Evolutionary conservation across 805 yeast genomes (phyloP).

Genomic region (Blastobotrys terrestris): DNA sequence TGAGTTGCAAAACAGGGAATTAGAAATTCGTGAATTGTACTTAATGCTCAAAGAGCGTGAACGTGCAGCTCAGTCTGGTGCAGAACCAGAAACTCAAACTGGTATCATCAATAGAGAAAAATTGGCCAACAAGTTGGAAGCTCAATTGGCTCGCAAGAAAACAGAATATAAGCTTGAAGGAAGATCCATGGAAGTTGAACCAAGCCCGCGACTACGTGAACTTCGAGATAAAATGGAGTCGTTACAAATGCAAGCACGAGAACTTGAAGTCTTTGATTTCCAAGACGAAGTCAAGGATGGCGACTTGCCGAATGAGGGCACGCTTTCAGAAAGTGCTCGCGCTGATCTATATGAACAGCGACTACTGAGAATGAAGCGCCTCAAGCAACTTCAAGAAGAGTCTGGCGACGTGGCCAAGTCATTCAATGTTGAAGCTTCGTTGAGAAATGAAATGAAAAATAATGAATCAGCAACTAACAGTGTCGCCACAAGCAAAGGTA

Average conservation of each 20-base stretch:
- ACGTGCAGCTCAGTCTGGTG: slow-evolving; percentile 10
- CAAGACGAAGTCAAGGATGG: slow-evolving; percentile 67
- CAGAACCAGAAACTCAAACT: neutral
- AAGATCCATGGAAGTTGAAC: slow-evolving; percentile 52
- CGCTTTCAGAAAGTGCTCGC: slow-evolving; percentile 7
- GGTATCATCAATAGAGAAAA: slow-evolving; percentile 31
- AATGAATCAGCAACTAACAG: neutral
- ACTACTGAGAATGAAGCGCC: slow-evolving; percentile 55
- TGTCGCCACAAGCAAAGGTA: neutral
- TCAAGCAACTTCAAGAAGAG: slow-evolving; percentile 60
- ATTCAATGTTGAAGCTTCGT: slow-evolving; percentile 8
- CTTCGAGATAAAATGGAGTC: slow-evolving; percentile 80
- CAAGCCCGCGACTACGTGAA: slow-evolving; percentile 66
- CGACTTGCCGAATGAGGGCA: slow-evolving; percentile 34
- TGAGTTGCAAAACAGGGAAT: slow-evolving; percentile 40
- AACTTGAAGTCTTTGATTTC: slow-evolving; percentile 80
- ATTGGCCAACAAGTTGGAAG: slow-evolving; percentile 28
- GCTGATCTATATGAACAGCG: slow-evolving; percentile 49
- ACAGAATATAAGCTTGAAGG: slow-evolving; percentile 37
- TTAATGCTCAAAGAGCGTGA: slow-evolving; percentile 45
- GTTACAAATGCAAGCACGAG: slow-evolving; percentile 76
- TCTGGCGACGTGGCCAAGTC: slow-evolving; percentile 57
- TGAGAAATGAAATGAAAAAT: neutral
- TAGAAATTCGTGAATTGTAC: slow-evolving; percentile 55
- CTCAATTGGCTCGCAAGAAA: slow-evolving; percentile 30